Base-by-base conservation (phyloP, 768 basidiomycete species). In the Auricularia sp. region DNA sequence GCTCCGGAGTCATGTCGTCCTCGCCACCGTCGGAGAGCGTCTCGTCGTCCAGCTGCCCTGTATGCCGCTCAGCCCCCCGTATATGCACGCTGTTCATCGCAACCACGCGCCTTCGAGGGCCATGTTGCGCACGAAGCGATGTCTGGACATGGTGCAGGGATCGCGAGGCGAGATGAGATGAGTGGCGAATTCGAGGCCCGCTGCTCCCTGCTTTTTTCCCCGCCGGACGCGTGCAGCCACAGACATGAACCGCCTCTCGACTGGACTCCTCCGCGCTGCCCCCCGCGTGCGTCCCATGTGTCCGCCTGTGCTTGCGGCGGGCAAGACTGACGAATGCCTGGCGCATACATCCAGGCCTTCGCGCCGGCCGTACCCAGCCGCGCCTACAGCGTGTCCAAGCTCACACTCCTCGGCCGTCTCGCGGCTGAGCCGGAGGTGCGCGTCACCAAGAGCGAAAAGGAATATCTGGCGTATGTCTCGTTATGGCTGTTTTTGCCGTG, bases 51-150 rank as follows among this genome's bases (percentile, higher is more conserved):
- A 95, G 80, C 76, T 93, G 39, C 39, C 39, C 39, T 42, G 39
- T 42, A 14, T 42, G 39, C 94, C 73, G 87, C 95, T 93, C 66
- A 35, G 58, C 29, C 12, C 29, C 34, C 18, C 21, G 56, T 61
- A 18, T 51, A 36, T 61, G 35, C 58, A 36, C 36, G 63, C 6
- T 21, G 29, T 29, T 29, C 29, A 10, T 3, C 35, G 42, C 56
- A 21, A 3, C 39, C 60, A 65, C 74, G 35, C 58, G 87, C 90
- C 87, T 65, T 84, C 79, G 51, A 97, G 78, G 74, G 97, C 86
- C 35, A 98, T 77, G 76, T 94, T 93, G 67, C 90, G 82, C 67
- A 98, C 81, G 75, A 87, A 83, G 72, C 94, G 87, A 76, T 98
- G 97, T 74, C 97, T 82, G 4, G 96, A 98, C 93, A 98, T 93